Conservation (phyloP, 2,329 filamentous ascomycete species). For the Botryotinia convoluta region DNA sequence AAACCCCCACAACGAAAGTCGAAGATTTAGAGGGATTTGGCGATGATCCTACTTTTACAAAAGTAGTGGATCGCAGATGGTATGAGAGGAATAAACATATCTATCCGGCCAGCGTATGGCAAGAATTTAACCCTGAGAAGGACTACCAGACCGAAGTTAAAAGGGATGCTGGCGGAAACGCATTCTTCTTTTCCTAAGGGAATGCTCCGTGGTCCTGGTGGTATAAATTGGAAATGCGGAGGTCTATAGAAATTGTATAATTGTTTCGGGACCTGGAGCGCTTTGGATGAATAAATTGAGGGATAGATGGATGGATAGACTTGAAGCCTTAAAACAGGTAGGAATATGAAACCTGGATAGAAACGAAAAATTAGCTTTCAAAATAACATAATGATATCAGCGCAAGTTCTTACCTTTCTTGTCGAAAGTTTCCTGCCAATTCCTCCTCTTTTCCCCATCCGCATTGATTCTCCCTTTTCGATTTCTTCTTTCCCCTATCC, state of each 20-base stretch:
- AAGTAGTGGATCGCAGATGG: constrained; percentile 94
- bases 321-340: background rate
- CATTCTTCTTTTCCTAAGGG: constrained; percentile 74
- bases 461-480: background rate
- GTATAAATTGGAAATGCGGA: background rate
- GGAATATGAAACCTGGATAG: background rate
- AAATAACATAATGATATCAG: background rate
- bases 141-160: constrained; percentile 76
- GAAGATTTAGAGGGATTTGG: constrained; percentile 66
- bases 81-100: constrained; percentile 98
- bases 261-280: background rate
- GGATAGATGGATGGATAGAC: background rate
- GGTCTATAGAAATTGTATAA: background rate
- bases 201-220: background rate
- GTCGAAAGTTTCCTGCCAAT: background rate
- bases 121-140: constrained; percentile 86
- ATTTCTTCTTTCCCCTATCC: background rate
- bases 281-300: background rate
- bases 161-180: constrained; percentile 84
- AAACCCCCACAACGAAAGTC: constrained; percentile 35
- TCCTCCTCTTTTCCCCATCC: background rate
- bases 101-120: constrained; percentile 93
- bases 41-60: constrained; percentile 79
- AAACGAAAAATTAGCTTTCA: background rate
- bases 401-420: background rate